phyloP scores from a whole-genome alignment of 2,329 filamentous ascomycete genomes.

The Paecilomyces fulvus region DNA sequence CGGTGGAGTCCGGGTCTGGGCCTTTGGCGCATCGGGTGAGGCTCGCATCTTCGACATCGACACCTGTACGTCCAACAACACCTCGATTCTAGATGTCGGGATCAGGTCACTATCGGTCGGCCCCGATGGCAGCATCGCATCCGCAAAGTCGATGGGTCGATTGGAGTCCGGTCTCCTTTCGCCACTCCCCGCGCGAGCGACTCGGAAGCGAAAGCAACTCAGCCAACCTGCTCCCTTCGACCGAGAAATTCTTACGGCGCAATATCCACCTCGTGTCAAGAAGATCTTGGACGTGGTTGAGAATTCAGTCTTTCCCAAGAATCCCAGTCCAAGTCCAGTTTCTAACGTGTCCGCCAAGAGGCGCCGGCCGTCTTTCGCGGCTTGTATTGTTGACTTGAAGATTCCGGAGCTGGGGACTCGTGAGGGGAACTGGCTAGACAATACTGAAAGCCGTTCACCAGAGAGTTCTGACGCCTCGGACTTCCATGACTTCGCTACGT shows the following conservation, averaged over 20 bases:
- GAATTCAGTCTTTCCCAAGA: neutral
- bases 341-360: slow-evolving; percentile 1
- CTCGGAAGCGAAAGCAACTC: slow-evolving; percentile 20
- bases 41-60: slow-evolving; percentile 42
- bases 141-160: slow-evolving; percentile 10
- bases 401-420: slow-evolving; percentile 21
- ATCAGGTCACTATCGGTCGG: slow-evolving; percentile 17
- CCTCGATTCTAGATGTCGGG: slow-evolving; percentile 8
- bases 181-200: slow-evolving; percentile 5
- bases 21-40: slow-evolving; percentile 38
- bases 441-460: neutral
- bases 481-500: slow-evolving; percentile 8
- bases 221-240: slow-evolving; percentile 15
- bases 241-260: slow-evolving; percentile 5
- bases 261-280: neutral
- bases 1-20: slow-evolving; percentile 44
- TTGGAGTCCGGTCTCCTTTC: slow-evolving; percentile 4
- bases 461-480: slow-evolving; percentile 1
- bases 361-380: slow-evolving; percentile 24
- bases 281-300: neutral
- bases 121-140: slow-evolving; percentile 18
- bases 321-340: neutral
- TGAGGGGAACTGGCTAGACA: slow-evolving; percentile 15
- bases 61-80: slow-evolving; percentile 14
- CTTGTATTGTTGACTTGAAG: slow-evolving; percentile 29